Evolutionary conservation across 1,284 basidiomycete genomes (phyloP), one percentile per base, ranked within the genome.

Genomic region (Tremellales sp.): DNA sequence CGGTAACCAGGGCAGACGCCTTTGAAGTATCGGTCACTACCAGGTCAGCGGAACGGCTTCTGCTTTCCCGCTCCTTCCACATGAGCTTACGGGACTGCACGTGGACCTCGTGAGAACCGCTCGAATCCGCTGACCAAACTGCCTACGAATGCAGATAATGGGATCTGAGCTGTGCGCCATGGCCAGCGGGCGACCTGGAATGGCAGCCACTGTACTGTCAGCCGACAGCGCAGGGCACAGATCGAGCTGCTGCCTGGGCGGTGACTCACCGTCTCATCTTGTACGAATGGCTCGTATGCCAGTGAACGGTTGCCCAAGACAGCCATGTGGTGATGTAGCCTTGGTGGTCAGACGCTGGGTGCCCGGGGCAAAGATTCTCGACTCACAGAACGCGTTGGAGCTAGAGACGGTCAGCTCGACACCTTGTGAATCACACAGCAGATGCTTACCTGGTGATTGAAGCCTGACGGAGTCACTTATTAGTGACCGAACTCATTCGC

Each of bases 321-420:
- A 0, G 73, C 73, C 7, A 73, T 51, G 35, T 73, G 68, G 37
- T 73, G 70, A 43, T 73, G 65, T 23, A 75, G 47, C 21, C 69
- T 72, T 8, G n/a, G 51, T 3, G 26, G 33, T 40, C 36, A 47
- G 48, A 2, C n/a, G n/a, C n/a, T n/a, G n/a, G n/a, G n/a, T n/a
- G n/a, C n/a, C n/a, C n/a, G n/a, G n/a, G n/a, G n/a, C n/a, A n/a
- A n/a, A n/a, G n/a, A n/a, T n/a, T n/a, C 12, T 17, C 11, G 19
- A 52, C 45, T 12, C 36, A 62, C 60, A 68, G 45, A 3, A 58
- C 54, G 23, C 57, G 53, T 51, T 65, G 59, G 23, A 65, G 49
- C 56, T 65, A n/a, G n/a, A n/a, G 56, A 29, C 2, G 13, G 55
- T 44, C 39, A 57, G 29, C 42, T 53, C 48, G 4, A 56, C 31